Evolutionary conservation across 1,139 yeast species (phyloP).

Genomic region (Blastobotrys buckinghamii): DNA sequence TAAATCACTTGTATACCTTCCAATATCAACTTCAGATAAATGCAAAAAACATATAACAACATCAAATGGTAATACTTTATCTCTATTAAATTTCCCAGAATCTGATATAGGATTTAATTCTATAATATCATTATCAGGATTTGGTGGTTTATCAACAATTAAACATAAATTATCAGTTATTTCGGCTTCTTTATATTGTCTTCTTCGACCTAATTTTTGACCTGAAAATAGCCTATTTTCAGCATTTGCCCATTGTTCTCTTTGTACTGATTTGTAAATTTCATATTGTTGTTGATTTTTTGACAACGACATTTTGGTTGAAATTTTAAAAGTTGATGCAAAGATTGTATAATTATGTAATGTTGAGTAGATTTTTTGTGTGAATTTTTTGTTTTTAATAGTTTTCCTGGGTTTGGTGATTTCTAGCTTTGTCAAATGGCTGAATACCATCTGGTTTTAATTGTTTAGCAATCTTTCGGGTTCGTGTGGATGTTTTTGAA

Average conservation of each 20-base stretch:
- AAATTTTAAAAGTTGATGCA: too few relatives aligned
- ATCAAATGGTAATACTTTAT: slow-evolving; percentile 6
- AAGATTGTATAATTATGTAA: not conserved
- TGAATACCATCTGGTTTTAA: too few relatives aligned
- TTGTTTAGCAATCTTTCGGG: too few relatives aligned
- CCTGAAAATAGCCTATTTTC: slow-evolving; percentile 6
- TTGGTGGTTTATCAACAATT: slow-evolving; percentile 5
- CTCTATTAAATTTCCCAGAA: slow-evolving; percentile 6
- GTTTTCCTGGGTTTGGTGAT: not conserved
- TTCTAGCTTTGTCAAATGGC: too few relatives aligned
- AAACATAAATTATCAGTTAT: slow-evolving; percentile 2
- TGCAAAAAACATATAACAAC: slow-evolving; percentile 6
- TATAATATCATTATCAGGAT: not conserved
- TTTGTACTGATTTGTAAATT: not conserved
- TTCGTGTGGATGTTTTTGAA: too few relatives aligned
- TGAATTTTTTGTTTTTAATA: not conserved
- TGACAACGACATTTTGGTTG: not conserved
- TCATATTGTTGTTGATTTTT: not conserved
- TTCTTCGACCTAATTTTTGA: slow-evolving; percentile 1
- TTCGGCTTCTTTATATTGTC: slow-evolving; percentile 3
- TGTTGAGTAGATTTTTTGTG: not conserved
- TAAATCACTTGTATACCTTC: not conserved
- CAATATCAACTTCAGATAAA: not conserved
- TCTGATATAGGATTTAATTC: slow-evolving; percentile 6
- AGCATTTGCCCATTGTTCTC: slow-evolving; percentile 10